These are phyloP conservation scores for Tricholoma bakamatsutake DNA, from an alignment of 768 basidiomycete genomes.

Conservation along the genomic window DNA sequence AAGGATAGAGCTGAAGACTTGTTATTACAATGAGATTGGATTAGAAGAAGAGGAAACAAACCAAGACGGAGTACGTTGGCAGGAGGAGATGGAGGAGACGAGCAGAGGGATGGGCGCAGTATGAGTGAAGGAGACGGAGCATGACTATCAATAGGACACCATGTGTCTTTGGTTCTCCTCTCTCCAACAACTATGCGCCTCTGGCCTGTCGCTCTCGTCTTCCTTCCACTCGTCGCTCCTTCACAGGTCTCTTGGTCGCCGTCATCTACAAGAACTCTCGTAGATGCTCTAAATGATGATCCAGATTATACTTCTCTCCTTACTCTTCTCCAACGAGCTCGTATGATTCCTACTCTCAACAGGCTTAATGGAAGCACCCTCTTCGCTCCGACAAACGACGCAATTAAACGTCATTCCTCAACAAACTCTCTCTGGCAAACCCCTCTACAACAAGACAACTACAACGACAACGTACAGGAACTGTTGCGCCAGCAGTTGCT, in stretches of 20 bases:
- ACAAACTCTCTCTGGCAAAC: constrained; percentile 31
- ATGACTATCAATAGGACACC: constrained; percentile 14
- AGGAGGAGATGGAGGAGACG: constrained; percentile 54
- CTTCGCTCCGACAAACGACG: constrained; percentile 95
- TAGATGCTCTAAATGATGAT: constrained; percentile 73
- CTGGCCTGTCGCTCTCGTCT: constrained; percentile 18
- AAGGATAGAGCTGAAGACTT: constrained; percentile 56
- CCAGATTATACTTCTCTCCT: constrained; percentile 75
- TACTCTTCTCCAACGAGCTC: constrained; percentile 71
- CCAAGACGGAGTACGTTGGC: constrained; percentile 51
- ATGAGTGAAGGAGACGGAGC: constrained; percentile 35
- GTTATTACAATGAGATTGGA: constrained; percentile 7
- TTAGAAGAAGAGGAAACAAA: constrained; percentile 27
- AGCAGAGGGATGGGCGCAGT: constrained; percentile 45
- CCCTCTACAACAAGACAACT: constrained; percentile 31
- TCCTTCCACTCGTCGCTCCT: constrained; percentile 23
- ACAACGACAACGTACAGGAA: constrained; percentile 76
- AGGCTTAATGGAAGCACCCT: constrained; percentile 76
- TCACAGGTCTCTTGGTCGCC: constrained; percentile 27
- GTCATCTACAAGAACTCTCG: constrained; percentile 45
- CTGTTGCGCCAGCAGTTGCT: constrained; percentile 86
- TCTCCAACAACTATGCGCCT: constrained; percentile 11
- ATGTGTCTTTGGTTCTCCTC: neutral
- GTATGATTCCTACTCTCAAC: constrained; percentile 89
- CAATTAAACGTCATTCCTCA: constrained; percentile 50